Evolutionary conservation across 1,284 basidiomycete species (phyloP).

Genomic region (Heimioporus punctisporus): DNA sequence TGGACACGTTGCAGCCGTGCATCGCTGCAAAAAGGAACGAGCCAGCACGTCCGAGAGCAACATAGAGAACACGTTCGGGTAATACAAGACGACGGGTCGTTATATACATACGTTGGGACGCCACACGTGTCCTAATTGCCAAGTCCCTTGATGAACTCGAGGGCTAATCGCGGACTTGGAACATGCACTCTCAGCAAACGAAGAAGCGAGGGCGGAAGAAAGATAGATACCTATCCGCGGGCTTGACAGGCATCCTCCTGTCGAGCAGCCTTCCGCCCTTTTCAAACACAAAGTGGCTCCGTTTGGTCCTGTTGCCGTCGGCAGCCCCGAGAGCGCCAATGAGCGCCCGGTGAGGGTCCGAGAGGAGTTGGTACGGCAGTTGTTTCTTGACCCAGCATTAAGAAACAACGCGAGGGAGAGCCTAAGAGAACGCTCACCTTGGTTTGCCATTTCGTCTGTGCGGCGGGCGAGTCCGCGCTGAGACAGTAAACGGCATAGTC

Average conservation of each 20-base stretch:
- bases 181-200: background rate
- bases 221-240: conserved; percentile 67
- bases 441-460: conserved; percentile 84
- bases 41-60: too few species aligned
- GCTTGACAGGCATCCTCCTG: conserved; percentile 82
- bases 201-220: background rate
- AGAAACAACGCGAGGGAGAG: background rate
- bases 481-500: conserved; percentile 86
- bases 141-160: conserved; percentile 42
- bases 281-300: conserved; percentile 91
- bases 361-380: conserved; percentile 85
- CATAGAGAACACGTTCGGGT: too few species aligned
- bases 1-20: too few species aligned
- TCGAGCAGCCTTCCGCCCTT: conserved; percentile 88
- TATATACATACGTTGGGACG: too few species aligned
- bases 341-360: conserved; percentile 82
- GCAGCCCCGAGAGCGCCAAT: conserved; percentile 85
- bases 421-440: conserved; percentile 51
- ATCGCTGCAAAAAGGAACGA: too few species aligned
- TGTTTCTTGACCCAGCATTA: conserved; percentile 55
- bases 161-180: conserved; percentile 33
- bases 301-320: conserved; percentile 80
- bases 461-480: conserved; percentile 79
- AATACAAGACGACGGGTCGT: too few species aligned
- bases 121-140: conserved; percentile 11